Evolutionary conservation across 306 rosid species (phyloP).

Genomic region (Delonix regia): DNA sequence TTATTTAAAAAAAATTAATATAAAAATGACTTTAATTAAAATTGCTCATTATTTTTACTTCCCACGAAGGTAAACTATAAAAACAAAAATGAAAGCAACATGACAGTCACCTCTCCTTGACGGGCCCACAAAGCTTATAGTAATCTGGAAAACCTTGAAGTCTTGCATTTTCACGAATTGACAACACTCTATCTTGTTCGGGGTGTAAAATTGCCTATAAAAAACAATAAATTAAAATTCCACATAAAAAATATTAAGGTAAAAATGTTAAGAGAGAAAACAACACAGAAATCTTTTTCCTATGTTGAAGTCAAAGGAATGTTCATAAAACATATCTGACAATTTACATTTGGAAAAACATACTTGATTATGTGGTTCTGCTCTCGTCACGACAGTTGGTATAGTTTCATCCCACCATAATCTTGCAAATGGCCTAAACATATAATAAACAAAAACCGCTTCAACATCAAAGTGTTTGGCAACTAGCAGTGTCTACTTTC

Average conservation of each 20-base stretch:
- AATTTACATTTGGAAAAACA: constrained; percentile 1
- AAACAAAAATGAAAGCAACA: not conserved
- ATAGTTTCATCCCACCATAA: constrained; percentile 99
- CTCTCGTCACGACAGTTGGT: constrained; percentile 78
- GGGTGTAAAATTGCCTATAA: constrained; percentile 72
- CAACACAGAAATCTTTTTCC: not conserved
- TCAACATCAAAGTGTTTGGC: not conserved
- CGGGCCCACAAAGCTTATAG: constrained; percentile 65
- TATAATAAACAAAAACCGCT: not conserved
- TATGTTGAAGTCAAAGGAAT: not conserved
- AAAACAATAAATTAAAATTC: not conserved
- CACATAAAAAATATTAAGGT: not conserved
- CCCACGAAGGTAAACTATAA: not conserved
- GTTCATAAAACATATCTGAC: not conserved
- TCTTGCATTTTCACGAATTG: constrained; percentile 86
- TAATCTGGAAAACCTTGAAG: constrained; percentile 94
- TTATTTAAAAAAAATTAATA: not conserved
- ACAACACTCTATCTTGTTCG: constrained; percentile 75
- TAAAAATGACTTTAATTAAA: not conserved
- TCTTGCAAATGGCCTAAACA: constrained; percentile 77
- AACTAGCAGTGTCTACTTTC: not conserved
- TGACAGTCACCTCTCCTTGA: constrained; percentile 64
- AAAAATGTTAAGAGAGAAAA: not conserved
- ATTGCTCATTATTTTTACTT: not conserved
- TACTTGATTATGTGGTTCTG: constrained; percentile 79